Base-by-base conservation (phyloP, 192 early-diverging fungal genomes). In the Chytriomyces hyalinus region DNA sequence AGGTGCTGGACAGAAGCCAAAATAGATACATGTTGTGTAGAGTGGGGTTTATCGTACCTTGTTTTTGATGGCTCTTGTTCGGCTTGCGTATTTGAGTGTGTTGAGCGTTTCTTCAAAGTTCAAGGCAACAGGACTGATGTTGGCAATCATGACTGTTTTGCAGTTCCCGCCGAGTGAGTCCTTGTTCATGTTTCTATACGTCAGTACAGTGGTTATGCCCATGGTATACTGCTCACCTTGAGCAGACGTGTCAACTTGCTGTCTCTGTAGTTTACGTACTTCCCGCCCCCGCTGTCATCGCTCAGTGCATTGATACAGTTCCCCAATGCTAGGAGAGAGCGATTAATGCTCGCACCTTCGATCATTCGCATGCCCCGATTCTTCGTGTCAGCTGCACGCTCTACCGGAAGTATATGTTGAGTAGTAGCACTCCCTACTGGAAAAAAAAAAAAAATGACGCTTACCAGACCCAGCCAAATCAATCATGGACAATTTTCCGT, bases 331-430 rank as follows among this genome's bases (percentile, higher is more conserved):
- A 94, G 76, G 5, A 94, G 84, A 8, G 90, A 91, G 20, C 90
- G 81, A 82, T 93, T 94, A 80, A 94, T 94, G 79, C 90, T 92
- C 15, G 90, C 91, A n/a, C 93, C 91, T 80, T 94, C 93, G 45
- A 88, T 87, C 84, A 91, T 85, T 4, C 92, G 81, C 57, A 86
- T 82, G n/a, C 91, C 90, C 43, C 82, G 81, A 81, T 90, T 91
- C 44, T 80, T 79, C 9, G 90, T 82, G 46, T 90, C 90, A 0
- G 90, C 86, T 8, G 88, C 90, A 26, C 92, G 83, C 78, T 94
- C 92, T 79, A 81, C 46, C 57, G 9, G n/a, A 51, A 63, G 3
- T 5, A 62, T 49, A 57, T 47, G 1, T 53, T 48, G 65, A n/a
- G 24, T 26, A 43, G 20, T 6, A 20, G 45, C 43, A 4, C 26